Evolutionary conservation across 345 rosid genomes (phyloP), one percentile per base, ranked within the genome.

Genomic region (Brassica rapa): DNA sequence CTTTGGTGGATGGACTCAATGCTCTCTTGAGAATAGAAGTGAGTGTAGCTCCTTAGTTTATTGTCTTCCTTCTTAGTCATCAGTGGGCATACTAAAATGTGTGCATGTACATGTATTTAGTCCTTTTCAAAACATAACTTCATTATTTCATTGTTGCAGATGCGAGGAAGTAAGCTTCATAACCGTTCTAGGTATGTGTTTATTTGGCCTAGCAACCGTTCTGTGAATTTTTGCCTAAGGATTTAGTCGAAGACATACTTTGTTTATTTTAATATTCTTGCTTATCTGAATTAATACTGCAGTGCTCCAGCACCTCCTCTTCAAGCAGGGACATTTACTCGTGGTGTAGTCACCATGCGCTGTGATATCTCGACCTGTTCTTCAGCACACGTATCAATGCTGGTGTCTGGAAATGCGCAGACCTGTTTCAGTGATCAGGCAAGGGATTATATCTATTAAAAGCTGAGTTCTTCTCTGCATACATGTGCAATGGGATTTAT

Each of bases 301-400:
- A 96, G 99, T 91, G 98, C 99, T 76, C 92, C 98, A 65, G 96
- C 98, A 62, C 99, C 99, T 14, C 99, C 99, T 61, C 96, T 93
- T 80, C 99, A 96, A 79, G 99, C 98, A n/a, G 99, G 98, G 77
- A 80, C 97, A 78, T 93, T 91, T 84, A 86, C 97, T 82, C 99
- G 97, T 79, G 99, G 99, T 77, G 96, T 96, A 15, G 93, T 96
- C 73, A 96, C 99, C 75, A 96, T 96, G 99, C 87, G 96, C 43
- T 96, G 99, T 81, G 99, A 96, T 84, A 68, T 96, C 72, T 93
- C 96, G 33, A 96, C 99, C 16, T 88, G 94, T 85, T 87, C 92
- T 85, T 87, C 89, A 23, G 96, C 98, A 57, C 98, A 93, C 63
- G 82, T 93, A 74, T 96, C 99, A 55, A 89, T 96, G 70, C 75